These are phyloP conservation scores for Saturnispora quitensis DNA, from an alignment of 805 yeast genomes.

Conservation along the genomic window DNA sequence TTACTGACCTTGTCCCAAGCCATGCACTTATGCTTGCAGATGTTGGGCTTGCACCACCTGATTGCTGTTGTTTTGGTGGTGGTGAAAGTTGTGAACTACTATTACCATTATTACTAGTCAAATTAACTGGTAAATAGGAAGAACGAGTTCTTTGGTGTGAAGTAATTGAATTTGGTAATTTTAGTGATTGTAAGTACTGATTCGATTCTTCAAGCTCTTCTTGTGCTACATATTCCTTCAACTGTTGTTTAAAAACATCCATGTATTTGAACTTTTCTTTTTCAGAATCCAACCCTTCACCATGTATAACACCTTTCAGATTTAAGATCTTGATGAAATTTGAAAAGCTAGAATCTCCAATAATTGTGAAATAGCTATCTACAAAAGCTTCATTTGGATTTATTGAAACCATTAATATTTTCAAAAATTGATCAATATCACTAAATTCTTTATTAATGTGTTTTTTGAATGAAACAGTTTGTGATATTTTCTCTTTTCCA, in stretches of 20 bases:
- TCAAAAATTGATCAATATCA: conserved; percentile 52
- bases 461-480: conserved; percentile 19
- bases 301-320: conserved; percentile 42
- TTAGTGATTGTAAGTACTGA: conserved; percentile 19
- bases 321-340: conserved; percentile 60
- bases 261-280: conserved; percentile 30
- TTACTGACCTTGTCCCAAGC: neutral
- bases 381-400: conserved; percentile 61
- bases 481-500: conserved; percentile 21
- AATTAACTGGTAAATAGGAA: conserved; percentile 12
- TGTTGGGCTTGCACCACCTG: neutral
- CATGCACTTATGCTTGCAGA: neutral
- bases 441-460: conserved; percentile 19
- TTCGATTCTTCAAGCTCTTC: conserved; percentile 20
- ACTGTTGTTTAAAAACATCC: conserved; percentile 32
- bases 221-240: conserved; percentile 27
- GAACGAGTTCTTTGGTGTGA: conserved; percentile 11
- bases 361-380: conserved; percentile 52
- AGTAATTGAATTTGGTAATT: conserved; percentile 8
- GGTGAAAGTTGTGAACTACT: conserved; percentile 10
- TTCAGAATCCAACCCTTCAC: conserved; percentile 23
- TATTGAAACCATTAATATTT: conserved; percentile 52
- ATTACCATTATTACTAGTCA: conserved; percentile 13
- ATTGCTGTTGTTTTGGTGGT: conserved; percentile 9
- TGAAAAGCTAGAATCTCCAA: conserved; percentile 52